A percentile compares a stretch with the other conserved stretches of the same genome.
Evolutionary conservation across 352 stramenopile genomes (phyloP).

Genomic region (Pythium aquatile): DNA sequence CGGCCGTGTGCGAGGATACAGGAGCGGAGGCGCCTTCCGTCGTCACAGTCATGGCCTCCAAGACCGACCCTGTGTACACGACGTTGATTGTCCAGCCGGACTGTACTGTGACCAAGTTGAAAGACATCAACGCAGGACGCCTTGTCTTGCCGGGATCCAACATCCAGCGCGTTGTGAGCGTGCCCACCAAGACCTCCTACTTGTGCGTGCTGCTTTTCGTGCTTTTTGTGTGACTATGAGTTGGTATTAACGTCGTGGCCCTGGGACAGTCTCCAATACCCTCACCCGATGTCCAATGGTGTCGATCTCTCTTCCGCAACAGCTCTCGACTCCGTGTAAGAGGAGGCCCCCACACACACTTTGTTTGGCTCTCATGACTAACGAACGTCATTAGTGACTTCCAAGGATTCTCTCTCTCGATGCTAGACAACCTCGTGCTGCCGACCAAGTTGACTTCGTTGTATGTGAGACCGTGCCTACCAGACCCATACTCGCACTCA

Average conservation of each 20-base stretch:
- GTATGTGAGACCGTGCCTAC: neutral
- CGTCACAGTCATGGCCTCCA: neutral
- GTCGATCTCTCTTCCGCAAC: neutral
- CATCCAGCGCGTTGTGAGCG: neutral
- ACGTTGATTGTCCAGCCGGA: neutral
- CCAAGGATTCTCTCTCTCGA: neutral
- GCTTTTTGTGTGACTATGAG: neutral
- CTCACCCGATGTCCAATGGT: neutral
- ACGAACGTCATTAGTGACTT: neutral
- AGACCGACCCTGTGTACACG: neutral
- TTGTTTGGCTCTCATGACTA: no score
- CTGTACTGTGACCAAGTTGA: neutral
- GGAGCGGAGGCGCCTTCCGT: neutral
- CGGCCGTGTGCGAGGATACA: neutral
- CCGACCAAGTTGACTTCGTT: neutral
- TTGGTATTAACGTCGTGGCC: neutral
- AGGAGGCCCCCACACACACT: no score
- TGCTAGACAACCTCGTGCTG: neutral
- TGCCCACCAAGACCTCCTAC: neutral
- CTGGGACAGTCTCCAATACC: neutral
- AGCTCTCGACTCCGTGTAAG: neutral
- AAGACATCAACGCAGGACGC: neutral
- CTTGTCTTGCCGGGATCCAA: neutral
- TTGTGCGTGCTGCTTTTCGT: neutral
- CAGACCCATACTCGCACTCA: neutral